Evolutionary conservation across 2,329 filamentous ascomycete species (phyloP).

Genomic region (Fusarium pseudonygamai): DNA sequence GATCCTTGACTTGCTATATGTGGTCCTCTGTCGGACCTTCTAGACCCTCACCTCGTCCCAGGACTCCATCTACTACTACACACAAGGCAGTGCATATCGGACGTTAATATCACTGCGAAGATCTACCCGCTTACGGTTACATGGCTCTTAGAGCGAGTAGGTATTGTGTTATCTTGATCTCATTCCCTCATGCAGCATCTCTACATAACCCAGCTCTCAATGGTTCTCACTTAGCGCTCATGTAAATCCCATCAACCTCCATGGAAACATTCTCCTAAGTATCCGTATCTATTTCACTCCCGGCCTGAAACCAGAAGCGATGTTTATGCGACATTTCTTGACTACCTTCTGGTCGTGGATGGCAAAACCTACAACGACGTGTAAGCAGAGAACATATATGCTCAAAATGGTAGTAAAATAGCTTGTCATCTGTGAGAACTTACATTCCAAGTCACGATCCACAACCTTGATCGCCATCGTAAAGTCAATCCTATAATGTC

Average conservation of each 20-base stretch:
- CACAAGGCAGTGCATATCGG: too few relatives aligned
- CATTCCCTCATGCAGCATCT: too few relatives aligned
- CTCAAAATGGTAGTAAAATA: fast-evolving
- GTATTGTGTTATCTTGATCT: too few relatives aligned
- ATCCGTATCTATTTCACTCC: neutral
- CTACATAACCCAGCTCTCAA: too few relatives aligned
- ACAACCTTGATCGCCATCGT: neutral
- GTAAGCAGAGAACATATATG: neutral
- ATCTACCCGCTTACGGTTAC: too few relatives aligned
- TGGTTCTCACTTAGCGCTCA: too few relatives aligned
- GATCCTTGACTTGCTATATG: too few relatives aligned
- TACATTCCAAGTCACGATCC: neutral
- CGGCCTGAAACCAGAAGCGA: neutral
- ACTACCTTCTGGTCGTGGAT: neutral
- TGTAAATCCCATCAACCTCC: too few relatives aligned
- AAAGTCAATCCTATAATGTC: neutral
- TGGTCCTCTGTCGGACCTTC: too few relatives aligned
- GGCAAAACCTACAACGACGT: neutral
- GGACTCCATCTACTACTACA: too few relatives aligned
- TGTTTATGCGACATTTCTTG: neutral
- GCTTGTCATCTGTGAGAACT: neutral
- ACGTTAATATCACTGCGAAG: fast-evolving
- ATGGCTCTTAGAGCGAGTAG: fast-evolving
- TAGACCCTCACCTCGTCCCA: too few relatives aligned
- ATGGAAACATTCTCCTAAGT: fast-evolving